Base-by-base conservation (phyloP, 176 grass and related monocot genomes). In the Juncus inflexus region DNA sequence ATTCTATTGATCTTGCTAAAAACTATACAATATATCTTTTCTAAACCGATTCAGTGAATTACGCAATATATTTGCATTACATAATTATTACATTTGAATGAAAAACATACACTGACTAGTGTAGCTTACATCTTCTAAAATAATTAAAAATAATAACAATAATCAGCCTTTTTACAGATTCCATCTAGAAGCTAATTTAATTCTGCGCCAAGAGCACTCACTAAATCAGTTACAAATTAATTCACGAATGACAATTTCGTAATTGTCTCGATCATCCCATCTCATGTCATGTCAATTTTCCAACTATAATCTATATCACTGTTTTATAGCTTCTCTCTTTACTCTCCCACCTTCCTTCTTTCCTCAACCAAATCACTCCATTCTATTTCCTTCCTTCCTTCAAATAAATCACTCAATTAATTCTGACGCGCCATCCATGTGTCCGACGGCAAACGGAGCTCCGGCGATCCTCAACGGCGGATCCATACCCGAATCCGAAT, bases 321-420 rank as follows among this genome's bases (percentile, higher is more conserved):
- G 52, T 70, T 70, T 59, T 60, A 71, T 60, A 45, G 68, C 68
- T 71, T 35, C 54, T 71, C 54, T 47, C 43, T 9, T 9, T 47
- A 12, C 54, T 71, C 53, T 56, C n/a, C 40, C 9, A 12, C 49
- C 49, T 57, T 35, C 11, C 56, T n/a, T 11, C 9, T 53, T 71
- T 39, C 57, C 37, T 69, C 8, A 6, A 11, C 54, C 35, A 71
- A 43, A 47, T 0, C 19, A 47, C 9, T 6, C 5, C 42, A 45
- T n/a, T 45, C 42, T 45, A 12, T 37, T 58, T 69, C 12, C 51
- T 69, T 56, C 5, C 15, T 69, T 15, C 15, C 50, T 38, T 38
- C 6, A 69, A 55, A 66, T 35, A 52, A 36, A 35, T 14, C 7
- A 3, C 9, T 52, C 1, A 55, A 52, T 67, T 15, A 69, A 55